Base-by-base conservation (phyloP, 2,329 filamentous ascomycete genomes). In the Lachnellula subtilissima region DNA sequence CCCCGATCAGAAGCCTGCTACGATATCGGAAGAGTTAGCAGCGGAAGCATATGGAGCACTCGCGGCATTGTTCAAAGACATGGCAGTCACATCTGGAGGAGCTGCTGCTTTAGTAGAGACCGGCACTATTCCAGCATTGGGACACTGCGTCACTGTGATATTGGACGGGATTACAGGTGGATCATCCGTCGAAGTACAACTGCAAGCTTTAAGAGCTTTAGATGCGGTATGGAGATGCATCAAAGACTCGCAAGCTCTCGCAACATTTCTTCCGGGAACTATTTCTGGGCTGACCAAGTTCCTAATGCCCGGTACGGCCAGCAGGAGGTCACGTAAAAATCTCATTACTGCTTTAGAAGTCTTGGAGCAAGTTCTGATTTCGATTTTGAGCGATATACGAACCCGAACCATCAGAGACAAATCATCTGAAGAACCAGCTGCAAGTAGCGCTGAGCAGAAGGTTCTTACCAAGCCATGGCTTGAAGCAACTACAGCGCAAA, bases 231-330 rank as follows among this genome's bases (percentile, higher is more conserved):
- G 85, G 61, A 67, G 71, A 6, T 82, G 84, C 22, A 78, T 96
- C 45, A 84, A 80, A 52, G 87, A 94, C 65, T 81, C 81, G 48
- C 81, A 88, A n/a, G 84, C 89, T 2, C 76, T 96, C 54, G 89
- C 91, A 9, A 92, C 83, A 59, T 94, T 99, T 66, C 78, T 97
- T 43, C 94, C 95, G 0, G 91, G 92, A 9, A 90, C 90, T 0
- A 83, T 96, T 0, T 97, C 94, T 3, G 84, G 85, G 1, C 75
- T 99, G 23, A 86, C 88, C 2, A 92, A 87, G 65, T 67, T 63
- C 57, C 75, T 91, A 0, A 74, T 96, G 50, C 86, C 88, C 4
- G 84, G 84, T 0, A 88, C 86, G 0, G 82, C 81, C 42, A 78
- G 80, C 62, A 78, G 82, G 49, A 76, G 82, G 36, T 77, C 80